Base-by-base conservation (phyloP, 345 rosid genomes). In the Populus alba region DNA sequence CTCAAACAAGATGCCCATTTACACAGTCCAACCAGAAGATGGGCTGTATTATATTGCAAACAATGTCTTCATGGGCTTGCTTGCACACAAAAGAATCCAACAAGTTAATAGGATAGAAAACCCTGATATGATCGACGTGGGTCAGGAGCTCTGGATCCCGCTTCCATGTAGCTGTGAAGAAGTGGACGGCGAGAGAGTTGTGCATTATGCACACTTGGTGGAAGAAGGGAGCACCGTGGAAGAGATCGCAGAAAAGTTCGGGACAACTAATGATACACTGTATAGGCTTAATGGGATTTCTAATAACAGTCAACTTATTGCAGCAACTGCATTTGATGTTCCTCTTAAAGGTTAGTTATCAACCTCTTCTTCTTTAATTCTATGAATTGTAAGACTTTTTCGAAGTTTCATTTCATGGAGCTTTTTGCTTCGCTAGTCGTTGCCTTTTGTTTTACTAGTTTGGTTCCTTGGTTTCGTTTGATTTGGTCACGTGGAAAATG, bases 111-210 rank as follows among this genome's bases (percentile, higher is more conserved):
- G 2, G 6, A 80, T 91, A 38, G 1, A 69, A 8, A 23, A 91
- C 43, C 1, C 83, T 0, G 0, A 73, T 77, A 0, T 17, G 38
- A 91, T 92, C 31, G 5, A 41, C 0, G 0, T 25, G 0, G 94
- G 90, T 66, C 86, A 90, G 63, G 8, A 23, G 75, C 73, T 92
- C 70, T 74, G 84, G 90, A 89, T 91, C 77, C 92, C 94, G 18
- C 80, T 91, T 43, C 90, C 95, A 1, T 92, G 92, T 80, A 91
- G 97, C 84, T 92, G 93, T 18, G 93, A 88, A 10, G 66, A 66
- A 17, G 86, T 88, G 71, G 77, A 75, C 16, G 90, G 88, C 9
- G 35, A 78, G 77, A 74, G 51, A 63, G 86, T 85, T 59, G 88
- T 89, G 29, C 94, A 92, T 71, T 91, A 88, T 67, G 89, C 87